These are phyloP conservation scores for Willaertia magna DNA, from an alignment of 208 protist genomes.

Conservation along the genomic window DNA sequence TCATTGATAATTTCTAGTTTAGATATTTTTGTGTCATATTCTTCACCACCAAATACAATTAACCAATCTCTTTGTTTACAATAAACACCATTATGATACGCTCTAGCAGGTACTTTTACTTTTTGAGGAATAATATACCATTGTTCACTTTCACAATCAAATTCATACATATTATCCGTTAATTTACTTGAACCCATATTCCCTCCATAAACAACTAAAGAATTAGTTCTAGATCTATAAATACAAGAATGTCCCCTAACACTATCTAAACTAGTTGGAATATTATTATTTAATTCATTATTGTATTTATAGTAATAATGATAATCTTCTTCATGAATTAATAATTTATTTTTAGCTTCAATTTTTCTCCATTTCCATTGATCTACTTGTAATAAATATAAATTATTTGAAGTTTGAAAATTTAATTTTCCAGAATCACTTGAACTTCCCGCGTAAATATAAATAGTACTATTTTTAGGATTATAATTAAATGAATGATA, in stretches of 20 bases:
- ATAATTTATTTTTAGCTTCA: background rate
- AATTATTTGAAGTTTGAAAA: background rate
- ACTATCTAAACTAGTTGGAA: background rate
- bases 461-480: background rate
- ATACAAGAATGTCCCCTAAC: background rate
- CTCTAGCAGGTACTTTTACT: background rate
- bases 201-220: background rate
- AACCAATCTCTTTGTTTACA: background rate
- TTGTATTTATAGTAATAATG: background rate
- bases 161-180: background rate
- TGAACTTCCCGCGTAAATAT: background rate
- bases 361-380: background rate
- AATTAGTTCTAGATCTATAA: background rate
- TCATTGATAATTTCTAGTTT: background rate
- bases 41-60: background rate
- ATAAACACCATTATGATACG: background rate
- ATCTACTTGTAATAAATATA: background rate
- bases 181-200: background rate
- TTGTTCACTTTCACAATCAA: background rate
- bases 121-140: background rate
- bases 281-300: too few species aligned
- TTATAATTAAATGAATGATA: background rate
- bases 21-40: background rate
- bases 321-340: background rate
- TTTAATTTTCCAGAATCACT: background rate